These are phyloP conservation scores for Lentithecium fluviatile DNA, from an alignment of 495 filamentous ascomycete species.

Conservation along the genomic window DNA sequence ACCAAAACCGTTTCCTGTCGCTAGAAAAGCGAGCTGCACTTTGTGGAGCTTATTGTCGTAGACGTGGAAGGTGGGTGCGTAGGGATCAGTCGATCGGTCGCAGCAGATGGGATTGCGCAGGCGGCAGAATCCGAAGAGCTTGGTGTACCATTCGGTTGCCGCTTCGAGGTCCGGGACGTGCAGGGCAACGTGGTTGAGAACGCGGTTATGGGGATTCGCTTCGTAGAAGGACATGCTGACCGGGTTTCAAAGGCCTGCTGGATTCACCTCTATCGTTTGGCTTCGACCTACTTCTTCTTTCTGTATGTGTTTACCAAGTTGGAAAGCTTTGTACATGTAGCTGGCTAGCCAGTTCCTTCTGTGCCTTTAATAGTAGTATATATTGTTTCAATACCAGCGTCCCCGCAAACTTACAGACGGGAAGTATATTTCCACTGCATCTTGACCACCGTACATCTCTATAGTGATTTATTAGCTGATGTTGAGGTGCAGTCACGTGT, in stretches of 20 bases:
- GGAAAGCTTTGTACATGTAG: no score
- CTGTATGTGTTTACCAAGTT: no score
- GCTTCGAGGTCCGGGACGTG: slow-evolving; percentile 30
- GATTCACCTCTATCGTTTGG: neutral
- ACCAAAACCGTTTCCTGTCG: slow-evolving; percentile 34
- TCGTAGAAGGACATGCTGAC: slow-evolving; percentile 11
- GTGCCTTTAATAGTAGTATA: no score
- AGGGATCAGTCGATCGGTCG: slow-evolving; percentile 17
- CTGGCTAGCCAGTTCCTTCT: no score
- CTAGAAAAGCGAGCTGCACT: slow-evolving; percentile 34
- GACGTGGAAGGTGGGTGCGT: slow-evolving; percentile 29
- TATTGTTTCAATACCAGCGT: neutral
- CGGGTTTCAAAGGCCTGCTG: neutral
- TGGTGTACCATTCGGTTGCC: slow-evolving; percentile 27
- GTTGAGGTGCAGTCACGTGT: no score
- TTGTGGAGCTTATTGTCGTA: slow-evolving; percentile 27
- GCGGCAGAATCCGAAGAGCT: slow-evolving; percentile 27
- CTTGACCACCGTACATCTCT: neutral
- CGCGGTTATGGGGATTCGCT: slow-evolving; percentile 25
- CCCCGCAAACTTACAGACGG: neutral
- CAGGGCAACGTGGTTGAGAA: slow-evolving; percentile 35
- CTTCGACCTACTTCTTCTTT: no score
- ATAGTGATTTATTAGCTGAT: no score
- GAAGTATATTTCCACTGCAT: slow-evolving; percentile 7
- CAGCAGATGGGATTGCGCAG: slow-evolving; percentile 19